These are phyloP conservation scores for Pyricularia pennisetigena DNA, from an alignment of 2,329 filamentous ascomycete genomes.

Conservation along the genomic window DNA sequence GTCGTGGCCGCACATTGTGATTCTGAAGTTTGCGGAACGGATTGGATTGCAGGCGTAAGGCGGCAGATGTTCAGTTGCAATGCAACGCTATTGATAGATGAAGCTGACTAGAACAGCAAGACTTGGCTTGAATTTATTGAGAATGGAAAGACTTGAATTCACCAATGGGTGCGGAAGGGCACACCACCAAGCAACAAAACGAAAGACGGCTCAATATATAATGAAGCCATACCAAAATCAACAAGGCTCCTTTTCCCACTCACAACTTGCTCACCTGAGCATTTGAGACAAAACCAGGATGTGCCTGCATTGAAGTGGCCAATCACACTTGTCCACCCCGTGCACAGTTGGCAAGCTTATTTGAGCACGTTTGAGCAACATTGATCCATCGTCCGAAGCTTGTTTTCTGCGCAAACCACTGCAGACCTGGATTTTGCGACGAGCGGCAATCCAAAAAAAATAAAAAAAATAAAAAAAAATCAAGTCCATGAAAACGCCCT, in stretches of 20 bases:
- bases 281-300: background rate
- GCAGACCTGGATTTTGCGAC: background rate
- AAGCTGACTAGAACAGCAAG: background rate
- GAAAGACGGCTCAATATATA: background rate
- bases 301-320: background rate
- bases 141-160: background rate
- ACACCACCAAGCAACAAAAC: too few species aligned
- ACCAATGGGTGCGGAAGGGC: too few species aligned
- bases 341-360: background rate
- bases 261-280: background rate
- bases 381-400: background rate
- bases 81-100: background rate
- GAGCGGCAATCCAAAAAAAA: background rate
- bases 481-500: background rate
- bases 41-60: too few species aligned
- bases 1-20: constrained; percentile 4
- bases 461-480: too few species aligned
- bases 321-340: background rate
- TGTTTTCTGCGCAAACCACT: background rate
- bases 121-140: background rate
- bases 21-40: background rate
- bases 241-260: background rate
- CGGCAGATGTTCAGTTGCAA: too few species aligned
- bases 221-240: background rate
- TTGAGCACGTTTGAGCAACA: constrained; percentile 4